Conservation (phyloP, 768 basidiomycete genomes). For the Dictyophora rubrovolvata region DNA sequence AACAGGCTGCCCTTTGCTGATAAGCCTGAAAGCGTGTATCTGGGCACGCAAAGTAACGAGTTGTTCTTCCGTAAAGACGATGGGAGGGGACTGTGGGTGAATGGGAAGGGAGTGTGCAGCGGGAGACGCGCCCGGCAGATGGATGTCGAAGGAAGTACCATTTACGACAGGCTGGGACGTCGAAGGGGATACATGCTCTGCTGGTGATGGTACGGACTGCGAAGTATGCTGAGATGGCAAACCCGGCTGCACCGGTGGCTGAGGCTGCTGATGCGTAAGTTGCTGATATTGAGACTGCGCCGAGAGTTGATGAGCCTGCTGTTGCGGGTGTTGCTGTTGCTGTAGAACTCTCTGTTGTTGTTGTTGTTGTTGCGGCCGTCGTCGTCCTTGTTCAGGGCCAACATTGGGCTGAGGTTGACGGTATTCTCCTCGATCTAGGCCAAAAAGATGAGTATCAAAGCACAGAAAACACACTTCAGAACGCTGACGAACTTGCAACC, state of each 20-base stretch:
- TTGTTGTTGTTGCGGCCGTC: slow-evolving; percentile 15
- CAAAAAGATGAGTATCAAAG: slow-evolving; percentile 19
- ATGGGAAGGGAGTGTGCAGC: slow-evolving; percentile 39
- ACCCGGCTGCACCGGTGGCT: neutral
- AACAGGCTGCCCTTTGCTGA: slow-evolving; percentile 54
- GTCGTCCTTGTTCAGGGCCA: neutral
- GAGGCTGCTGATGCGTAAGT: neutral
- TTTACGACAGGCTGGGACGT: slow-evolving; percentile 29
- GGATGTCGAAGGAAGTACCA: neutral
- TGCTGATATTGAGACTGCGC: slow-evolving; percentile 5
- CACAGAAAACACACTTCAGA: slow-evolving; percentile 20
- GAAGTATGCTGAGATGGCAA: slow-evolving; percentile 16
- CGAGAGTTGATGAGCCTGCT: slow-evolving; percentile 18
- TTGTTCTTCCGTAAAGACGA: slow-evolving; percentile 71
- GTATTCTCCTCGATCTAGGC: neutral
- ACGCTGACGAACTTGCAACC: slow-evolving; percentile 13
- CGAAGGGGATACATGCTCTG: slow-evolving; percentile 28
- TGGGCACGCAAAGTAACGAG: slow-evolving; percentile 69
- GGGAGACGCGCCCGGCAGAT: slow-evolving; percentile 19
- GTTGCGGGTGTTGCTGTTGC: slow-evolving; percentile 12
- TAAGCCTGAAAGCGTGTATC: slow-evolving; percentile 70
- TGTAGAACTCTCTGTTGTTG: slow-evolving; percentile 17
- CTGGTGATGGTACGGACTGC: slow-evolving; percentile 21
- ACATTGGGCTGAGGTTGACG: neutral
- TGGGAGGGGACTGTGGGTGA: slow-evolving; percentile 52